Base-by-base conservation (phyloP, 164 flowering plant genomes). In the Macadamia tetraphylla region DNA sequence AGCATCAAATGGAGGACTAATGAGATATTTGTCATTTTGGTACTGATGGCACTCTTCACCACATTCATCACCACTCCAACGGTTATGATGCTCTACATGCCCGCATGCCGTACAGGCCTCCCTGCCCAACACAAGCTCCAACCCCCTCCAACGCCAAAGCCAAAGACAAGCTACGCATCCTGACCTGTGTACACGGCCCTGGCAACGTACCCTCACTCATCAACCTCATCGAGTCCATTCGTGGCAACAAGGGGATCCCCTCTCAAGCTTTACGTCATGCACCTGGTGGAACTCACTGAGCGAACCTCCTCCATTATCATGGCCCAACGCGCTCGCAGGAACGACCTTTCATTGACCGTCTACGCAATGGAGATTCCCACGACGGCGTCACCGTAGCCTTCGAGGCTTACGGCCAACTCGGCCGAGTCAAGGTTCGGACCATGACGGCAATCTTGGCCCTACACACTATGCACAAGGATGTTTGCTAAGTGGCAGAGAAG, bases 1-100 rank as follows among this genome's bases (percentile, higher is more conserved):
- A 5, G 6, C 9, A 5, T 43, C 48, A 43, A 2, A 2, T 35
- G 6, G 78, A 90, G 96, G 97, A 11, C 79, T 88, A 0, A 86
- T 17, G 87, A 88, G 73, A 76, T 59, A 1, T 90, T 90, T 66
- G 88, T 94, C 0, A 86, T 90, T 15, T 69, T 90, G 23, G 92
- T 90, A 10, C 79, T 88, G 0, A 88, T 90, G 97, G 94, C 93
- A 13, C 74, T 90, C 29, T 78, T 90, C 77, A 87, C 90, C 35
- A 90, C 97, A 52, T 88, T 90, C 81, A 79, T 90, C 13, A 90
- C 94, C 12, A 88, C 94, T 3, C 97, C 94, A 2, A 66, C 71
- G 0, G 87, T 88, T 3, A 81, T 85, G 84, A 87, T 87, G 40
- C 49, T 88, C 40, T 87, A 88, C 78, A 85, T 78, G 44, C 87